Evolutionary conservation across 2,329 filamentous ascomycete genomes (phyloP).

Genomic region (Verticillium longisporum): DNA sequence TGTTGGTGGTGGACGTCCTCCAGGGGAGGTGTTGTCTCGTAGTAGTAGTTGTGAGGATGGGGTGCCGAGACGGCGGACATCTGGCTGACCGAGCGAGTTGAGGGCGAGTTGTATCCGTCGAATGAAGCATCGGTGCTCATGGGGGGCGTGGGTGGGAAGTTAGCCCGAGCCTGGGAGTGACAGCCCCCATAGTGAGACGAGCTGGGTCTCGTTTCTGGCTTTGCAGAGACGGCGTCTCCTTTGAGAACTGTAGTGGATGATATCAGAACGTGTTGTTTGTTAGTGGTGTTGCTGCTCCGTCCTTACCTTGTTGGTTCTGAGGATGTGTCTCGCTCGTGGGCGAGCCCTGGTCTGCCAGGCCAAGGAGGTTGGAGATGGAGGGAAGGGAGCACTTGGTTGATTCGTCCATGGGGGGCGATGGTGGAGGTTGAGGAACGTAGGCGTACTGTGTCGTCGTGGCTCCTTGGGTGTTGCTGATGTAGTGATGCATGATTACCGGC

Average conservation of each 20-base stretch:
- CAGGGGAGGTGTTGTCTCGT: constrained; percentile 50
- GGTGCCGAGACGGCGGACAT: constrained; percentile 33
- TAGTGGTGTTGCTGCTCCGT: not conserved
- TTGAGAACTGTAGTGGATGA: not conserved
- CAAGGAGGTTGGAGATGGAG: constrained; percentile 86
- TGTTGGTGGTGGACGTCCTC: constrained; percentile 33
- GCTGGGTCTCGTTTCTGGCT: constrained; percentile 37
- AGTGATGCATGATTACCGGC: constrained; percentile 28
- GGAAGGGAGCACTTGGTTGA: constrained; percentile 75
- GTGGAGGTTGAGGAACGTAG: constrained; percentile 56
- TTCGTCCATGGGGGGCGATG: constrained; percentile 71
- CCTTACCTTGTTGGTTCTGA: constrained; percentile 20
- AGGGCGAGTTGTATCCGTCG: constrained; percentile 66
- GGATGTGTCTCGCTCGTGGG: constrained; percentile 49
- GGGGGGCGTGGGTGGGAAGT: constrained; percentile 77
- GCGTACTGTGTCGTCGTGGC: constrained; percentile 35
- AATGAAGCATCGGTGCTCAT: constrained; percentile 77
- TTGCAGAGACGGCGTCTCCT: constrained; percentile 12
- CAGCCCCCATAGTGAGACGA: constrained; percentile 42
- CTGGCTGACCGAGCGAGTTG: constrained; percentile 54
- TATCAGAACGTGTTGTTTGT: constrained; percentile 14
- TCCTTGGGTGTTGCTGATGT: constrained; percentile 30
- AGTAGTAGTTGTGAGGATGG: constrained; percentile 41
- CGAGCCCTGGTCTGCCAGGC: constrained; percentile 68
- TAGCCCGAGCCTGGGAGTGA: constrained; percentile 38